Evolutionary conservation across 2,329 filamentous ascomycete genomes (phyloP).

Genomic region (Colletotrichum horii): DNA sequence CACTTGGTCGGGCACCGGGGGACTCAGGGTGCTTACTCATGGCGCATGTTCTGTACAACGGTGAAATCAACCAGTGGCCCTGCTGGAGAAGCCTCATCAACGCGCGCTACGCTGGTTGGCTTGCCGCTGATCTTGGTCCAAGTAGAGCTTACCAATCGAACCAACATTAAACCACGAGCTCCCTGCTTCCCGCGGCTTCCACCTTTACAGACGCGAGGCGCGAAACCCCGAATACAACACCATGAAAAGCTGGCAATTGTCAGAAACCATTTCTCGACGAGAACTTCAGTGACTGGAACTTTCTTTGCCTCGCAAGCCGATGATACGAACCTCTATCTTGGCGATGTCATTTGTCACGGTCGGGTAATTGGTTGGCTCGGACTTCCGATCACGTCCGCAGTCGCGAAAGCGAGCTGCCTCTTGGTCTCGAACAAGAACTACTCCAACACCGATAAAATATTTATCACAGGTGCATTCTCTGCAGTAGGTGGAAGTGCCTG

Average conservation of each 20-base stretch:
- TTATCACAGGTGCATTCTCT: neutral
- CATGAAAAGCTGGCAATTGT: neutral
- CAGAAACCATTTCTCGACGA: neutral
- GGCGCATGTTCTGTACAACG: neutral
- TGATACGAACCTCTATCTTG: neutral
- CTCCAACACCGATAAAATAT: neutral
- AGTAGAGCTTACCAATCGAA: slow-evolving; percentile 1
- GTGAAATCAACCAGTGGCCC: neutral
- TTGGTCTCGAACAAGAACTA: neutral
- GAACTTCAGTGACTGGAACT: neutral
- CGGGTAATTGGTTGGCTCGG: neutral
- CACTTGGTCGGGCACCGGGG: neutral
- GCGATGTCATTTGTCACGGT: neutral
- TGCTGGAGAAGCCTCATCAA: neutral
- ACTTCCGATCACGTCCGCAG: neutral
- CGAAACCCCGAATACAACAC: neutral
- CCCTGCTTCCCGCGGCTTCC: neutral
- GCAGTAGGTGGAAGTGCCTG: neutral
- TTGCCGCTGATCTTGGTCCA: neutral
- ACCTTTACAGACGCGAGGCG: neutral
- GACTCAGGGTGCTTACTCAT: neutral
- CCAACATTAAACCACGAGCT: neutral
- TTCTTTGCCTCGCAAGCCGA: neutral
- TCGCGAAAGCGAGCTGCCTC: neutral
- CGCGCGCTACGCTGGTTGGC: neutral